Percentiles rank a stretch among this genome's conserved stretches.
These are phyloP conservation scores for Trametes sanguinea DNA, from an alignment of 768 basidiomycete species.

Conservation along the genomic window DNA sequence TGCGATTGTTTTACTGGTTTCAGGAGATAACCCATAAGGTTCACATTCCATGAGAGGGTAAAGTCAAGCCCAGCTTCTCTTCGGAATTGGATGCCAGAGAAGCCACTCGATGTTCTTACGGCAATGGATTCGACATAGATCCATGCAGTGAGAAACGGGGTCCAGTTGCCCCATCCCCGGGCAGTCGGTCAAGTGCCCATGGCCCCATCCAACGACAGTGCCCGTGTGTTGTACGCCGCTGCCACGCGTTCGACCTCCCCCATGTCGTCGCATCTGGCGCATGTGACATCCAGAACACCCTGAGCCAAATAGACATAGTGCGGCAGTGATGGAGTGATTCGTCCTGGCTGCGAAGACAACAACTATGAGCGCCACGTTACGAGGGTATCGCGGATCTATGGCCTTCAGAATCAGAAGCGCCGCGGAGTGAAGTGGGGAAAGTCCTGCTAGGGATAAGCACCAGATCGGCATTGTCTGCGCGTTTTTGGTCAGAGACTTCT, in stretches of 20 bases:
- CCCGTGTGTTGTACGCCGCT: neutral
- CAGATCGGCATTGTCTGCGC: slow-evolving; percentile 15
- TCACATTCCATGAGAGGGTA: slow-evolving; percentile 18
- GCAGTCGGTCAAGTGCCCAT: slow-evolving; percentile 5
- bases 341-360: neutral
- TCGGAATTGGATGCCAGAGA: slow-evolving; percentile 17
- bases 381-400: slow-evolving; percentile 4
- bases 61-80: slow-evolving; percentile 16
- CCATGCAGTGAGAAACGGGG: slow-evolving; percentile 14
- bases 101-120: slow-evolving; percentile 17
- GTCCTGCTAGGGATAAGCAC: neutral
- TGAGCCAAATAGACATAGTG: slow-evolving; percentile 14
- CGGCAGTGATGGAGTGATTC: slow-evolving; percentile 1
- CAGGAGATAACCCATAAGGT: slow-evolving; percentile 9
- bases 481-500: slow-evolving; percentile 5
- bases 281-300: slow-evolving; percentile 17
- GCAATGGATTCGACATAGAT: slow-evolving; percentile 13
- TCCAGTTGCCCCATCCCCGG: slow-evolving; percentile 8
- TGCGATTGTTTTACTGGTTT: slow-evolving; percentile 13
- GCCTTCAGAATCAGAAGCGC: slow-evolving; percentile 9
- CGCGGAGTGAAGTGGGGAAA: slow-evolving; percentile 11
- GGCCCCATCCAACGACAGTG: slow-evolving; percentile 6
- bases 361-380: slow-evolving; percentile 7
- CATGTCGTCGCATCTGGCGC: slow-evolving; percentile 9
- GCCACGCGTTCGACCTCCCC: slow-evolving; percentile 18